These are phyloP conservation scores for Leersia perrieri DNA, from an alignment of 176 grass and related monocot species.

Conservation along the genomic window DNA sequence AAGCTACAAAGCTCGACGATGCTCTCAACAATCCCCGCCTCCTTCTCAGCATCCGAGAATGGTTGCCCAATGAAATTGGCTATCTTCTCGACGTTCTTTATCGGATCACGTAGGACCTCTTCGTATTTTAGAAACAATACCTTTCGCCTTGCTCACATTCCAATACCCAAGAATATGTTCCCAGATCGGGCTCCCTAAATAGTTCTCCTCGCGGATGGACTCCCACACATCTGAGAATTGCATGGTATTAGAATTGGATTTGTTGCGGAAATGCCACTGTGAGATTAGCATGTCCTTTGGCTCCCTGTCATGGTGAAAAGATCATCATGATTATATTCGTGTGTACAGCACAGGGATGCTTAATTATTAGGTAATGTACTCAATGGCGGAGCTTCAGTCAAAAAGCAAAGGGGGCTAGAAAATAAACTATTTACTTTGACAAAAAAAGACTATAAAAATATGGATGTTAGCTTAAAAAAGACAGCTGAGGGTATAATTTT, in stretches of 20 bases:
- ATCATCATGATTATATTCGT: too few species aligned
- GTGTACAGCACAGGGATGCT: too few species aligned
- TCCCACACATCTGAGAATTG: neutral
- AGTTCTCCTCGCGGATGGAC: neutral
- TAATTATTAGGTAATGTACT: too few species aligned
- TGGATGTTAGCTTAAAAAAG: too few species aligned
- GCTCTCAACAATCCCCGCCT: neutral
- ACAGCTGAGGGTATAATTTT: too few species aligned
- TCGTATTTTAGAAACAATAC: slow-evolving; percentile 32
- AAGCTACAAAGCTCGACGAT: slow-evolving; percentile 20
- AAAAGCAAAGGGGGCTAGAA: too few species aligned
- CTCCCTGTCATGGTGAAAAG: too few species aligned
- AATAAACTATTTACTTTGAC: too few species aligned
- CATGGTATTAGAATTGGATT: neutral
- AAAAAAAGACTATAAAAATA: too few species aligned
- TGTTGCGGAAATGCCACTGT: neutral
- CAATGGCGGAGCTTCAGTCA: too few species aligned
- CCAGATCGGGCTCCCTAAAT: neutral
- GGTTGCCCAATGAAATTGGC: slow-evolving; percentile 13
- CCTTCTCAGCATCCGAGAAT: neutral
- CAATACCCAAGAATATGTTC: slow-evolving; percentile 14
- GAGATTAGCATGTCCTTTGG: slow-evolving; percentile 40
- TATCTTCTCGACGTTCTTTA: neutral
- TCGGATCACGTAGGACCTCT: neutral
- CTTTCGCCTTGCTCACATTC: neutral